These are phyloP conservation scores for Marasmius tenuissimus DNA, from an alignment of 1,284 basidiomycete species.

Conservation along the genomic window DNA sequence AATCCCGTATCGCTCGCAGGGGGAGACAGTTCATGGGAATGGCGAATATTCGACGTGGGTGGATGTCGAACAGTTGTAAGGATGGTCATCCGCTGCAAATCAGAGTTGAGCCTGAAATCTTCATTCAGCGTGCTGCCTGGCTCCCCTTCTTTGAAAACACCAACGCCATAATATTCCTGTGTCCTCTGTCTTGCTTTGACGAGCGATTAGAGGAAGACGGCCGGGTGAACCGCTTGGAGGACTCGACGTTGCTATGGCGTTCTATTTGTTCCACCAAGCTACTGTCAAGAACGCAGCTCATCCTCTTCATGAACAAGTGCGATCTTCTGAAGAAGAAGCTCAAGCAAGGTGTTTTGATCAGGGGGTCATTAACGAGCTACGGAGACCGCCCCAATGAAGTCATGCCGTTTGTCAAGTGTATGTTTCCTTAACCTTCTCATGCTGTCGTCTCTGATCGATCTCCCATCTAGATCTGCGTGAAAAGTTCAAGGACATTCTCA, in stretches of 20 bases:
- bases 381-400: constrained; percentile 58
- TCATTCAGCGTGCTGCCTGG: constrained; percentile 54
- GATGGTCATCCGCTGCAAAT: constrained; percentile 6
- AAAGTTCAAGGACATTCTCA: constrained; percentile 49
- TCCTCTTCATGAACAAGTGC: constrained; percentile 60
- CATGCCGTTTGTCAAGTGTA: constrained; percentile 47
- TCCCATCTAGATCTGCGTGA: constrained; percentile 39
- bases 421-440: constrained; percentile 15
- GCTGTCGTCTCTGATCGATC: not conserved
- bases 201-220: constrained; percentile 60
- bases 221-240: constrained; percentile 58
- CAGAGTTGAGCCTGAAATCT: constrained; percentile 1
- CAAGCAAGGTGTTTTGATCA: constrained; percentile 51
- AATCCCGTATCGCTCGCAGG: constrained; percentile 19
- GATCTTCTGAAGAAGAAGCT: constrained; percentile 62
- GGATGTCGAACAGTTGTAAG: constrained; percentile 56
- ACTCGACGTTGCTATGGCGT: constrained; percentile 60
- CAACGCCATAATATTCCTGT: constrained; percentile 50
- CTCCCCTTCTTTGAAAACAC: constrained; percentile 63
- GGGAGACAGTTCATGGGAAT: constrained; percentile 45
- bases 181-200: constrained; percentile 58
- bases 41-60: constrained; percentile 68
- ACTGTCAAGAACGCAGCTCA: constrained; percentile 53
- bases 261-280: constrained; percentile 56
- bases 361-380: constrained; percentile 54